Conservation (phyloP, 78 protist genomes). For the Dictyostelium capitatum region DNA sequence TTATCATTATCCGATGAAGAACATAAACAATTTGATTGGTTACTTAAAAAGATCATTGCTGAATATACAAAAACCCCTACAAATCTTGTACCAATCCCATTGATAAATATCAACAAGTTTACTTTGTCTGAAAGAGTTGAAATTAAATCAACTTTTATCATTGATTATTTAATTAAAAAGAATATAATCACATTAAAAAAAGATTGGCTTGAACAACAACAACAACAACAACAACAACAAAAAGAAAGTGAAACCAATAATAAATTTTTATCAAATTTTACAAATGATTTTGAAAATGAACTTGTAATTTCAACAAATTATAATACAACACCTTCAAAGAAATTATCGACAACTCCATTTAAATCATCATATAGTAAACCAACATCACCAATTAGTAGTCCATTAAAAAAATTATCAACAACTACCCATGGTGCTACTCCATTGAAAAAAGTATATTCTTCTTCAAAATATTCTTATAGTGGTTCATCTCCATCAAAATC, state of each 20-base stretch:
- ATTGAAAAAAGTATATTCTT: neutral
- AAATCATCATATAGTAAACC: neutral
- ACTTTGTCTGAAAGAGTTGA: neutral
- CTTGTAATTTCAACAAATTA: neutral
- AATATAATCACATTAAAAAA: neutral
- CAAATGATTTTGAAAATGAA: neutral
- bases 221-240: neutral
- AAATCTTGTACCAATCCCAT: conserved; percentile 19
- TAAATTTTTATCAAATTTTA: neutral
- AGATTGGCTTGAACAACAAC: neutral
- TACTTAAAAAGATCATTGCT: neutral
- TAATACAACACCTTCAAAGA: neutral
- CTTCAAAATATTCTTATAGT: neutral
- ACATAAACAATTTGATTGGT: conserved; percentile 5
- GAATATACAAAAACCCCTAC: conserved; percentile 23
- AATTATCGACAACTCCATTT: neutral
- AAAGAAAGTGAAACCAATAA: neutral
- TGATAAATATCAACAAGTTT: neutral
- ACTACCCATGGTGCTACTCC: neutral
- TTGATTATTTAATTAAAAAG: conserved; percentile 16
- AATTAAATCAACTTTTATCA: neutral
- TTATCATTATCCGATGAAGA: neutral
- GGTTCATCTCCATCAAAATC: neutral
- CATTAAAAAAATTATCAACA: neutral
- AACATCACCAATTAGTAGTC: neutral